Evolutionary conservation across 2,329 filamentous ascomycete species (phyloP).

Genomic region (Colletotrichum camelliae): DNA sequence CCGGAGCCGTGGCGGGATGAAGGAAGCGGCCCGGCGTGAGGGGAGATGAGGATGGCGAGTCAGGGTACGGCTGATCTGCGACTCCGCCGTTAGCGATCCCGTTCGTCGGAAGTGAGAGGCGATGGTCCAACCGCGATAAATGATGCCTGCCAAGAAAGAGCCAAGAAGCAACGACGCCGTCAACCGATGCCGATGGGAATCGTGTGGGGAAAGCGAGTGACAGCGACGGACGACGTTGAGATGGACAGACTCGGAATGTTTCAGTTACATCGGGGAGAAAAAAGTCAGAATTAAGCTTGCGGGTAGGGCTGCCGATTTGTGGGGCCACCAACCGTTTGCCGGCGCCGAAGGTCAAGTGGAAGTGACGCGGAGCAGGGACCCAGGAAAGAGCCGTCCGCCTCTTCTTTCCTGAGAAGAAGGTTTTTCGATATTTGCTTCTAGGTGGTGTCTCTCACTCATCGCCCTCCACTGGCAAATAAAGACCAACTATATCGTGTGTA

Average conservation of each 20-base stretch:
- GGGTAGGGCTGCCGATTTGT: conserved; percentile 16
- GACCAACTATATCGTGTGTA: neutral
- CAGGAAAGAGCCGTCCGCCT: neutral
- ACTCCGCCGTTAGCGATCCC: neutral
- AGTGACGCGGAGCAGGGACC: neutral
- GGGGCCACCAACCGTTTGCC: neutral
- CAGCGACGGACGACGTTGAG: neutral
- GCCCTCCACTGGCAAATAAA: neutral
- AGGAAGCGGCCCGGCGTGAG: neutral
- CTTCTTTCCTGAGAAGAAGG: neutral
- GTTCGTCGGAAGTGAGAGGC: neutral
- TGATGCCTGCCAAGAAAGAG: neutral
- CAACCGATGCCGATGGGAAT: neutral
- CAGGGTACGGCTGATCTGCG: neutral
- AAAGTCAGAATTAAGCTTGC: conserved; percentile 16
- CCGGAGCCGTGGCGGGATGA: neutral
- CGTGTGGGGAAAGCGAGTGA: neutral
- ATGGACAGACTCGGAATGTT: neutral
- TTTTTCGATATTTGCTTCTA: neutral
- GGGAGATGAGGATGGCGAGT: neutral
- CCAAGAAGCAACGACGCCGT: neutral
- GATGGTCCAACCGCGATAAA: neutral
- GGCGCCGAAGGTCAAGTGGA: neutral
- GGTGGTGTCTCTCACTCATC: neutral
- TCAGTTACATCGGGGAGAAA: neutral